These are phyloP conservation scores for Oenanthe javanica DNA, from an alignment of 140 eudicot genomes.

Conservation along the genomic window DNA sequence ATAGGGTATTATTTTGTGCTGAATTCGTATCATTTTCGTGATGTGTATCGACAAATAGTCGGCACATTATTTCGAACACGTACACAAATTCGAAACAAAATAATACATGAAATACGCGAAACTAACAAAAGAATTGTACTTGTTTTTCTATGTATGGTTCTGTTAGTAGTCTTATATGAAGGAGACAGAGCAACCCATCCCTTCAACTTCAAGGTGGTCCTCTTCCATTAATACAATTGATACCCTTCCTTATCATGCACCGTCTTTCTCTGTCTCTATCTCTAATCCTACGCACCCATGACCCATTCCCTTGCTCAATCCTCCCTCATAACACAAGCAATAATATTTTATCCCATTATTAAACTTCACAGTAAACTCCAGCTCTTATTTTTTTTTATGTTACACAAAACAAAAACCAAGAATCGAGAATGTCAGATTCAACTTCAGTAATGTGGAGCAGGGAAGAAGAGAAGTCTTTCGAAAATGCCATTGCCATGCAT, in stretches of 20 bases:
- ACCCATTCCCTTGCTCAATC: constrained; percentile 1
- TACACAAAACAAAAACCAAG: not conserved
- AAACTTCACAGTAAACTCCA: not conserved
- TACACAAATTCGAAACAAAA: not conserved
- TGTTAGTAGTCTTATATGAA: constrained; percentile 20
- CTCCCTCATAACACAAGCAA: not conserved
- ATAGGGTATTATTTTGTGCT: too few relatives aligned
- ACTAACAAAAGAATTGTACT: not conserved
- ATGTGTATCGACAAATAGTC: too few relatives aligned
- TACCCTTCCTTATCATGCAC: constrained; percentile 51
- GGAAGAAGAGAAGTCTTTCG: constrained; percentile 93
- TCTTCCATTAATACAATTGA: constrained; percentile 57
- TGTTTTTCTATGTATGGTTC: not conserved
- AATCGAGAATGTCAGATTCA: constrained; percentile 31
- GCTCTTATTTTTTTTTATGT: not conserved
- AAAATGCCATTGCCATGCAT: constrained; percentile 74
- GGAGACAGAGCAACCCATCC: constrained; percentile 72
- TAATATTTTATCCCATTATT: constrained; percentile 13
- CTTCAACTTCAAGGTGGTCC: constrained; percentile 77
- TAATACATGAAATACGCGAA: not conserved
- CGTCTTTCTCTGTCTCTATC: constrained; percentile 18
- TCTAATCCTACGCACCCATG: constrained; percentile 21
- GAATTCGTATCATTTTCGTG: too few relatives aligned
- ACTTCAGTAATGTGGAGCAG: constrained; percentile 54
- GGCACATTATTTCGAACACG: too few relatives aligned